Evolutionary conservation across 129 eudicot species (phyloP).

Genomic region (Logfia minima): DNA sequence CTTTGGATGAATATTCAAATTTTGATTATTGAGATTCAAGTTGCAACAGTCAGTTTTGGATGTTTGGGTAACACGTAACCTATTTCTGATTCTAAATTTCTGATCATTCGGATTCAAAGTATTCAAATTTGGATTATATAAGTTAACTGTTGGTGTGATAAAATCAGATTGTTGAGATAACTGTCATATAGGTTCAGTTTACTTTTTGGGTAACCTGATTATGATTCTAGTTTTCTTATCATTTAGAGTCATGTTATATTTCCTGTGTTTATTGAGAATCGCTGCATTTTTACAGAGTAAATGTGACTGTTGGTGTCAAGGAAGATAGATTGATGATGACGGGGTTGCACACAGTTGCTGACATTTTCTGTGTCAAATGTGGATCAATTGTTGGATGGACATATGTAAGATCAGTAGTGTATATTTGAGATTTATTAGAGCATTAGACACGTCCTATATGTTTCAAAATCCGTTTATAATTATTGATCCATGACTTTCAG

Average conservation of each 20-base stretch:
- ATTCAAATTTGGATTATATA: background rate
- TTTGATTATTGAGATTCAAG: background rate
- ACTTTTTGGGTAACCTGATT: background rate
- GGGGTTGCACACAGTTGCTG: slow-evolving; percentile 81
- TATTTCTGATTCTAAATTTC: background rate
- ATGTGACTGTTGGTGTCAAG: slow-evolving; percentile 51
- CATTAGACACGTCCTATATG: background rate
- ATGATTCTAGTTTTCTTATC: background rate
- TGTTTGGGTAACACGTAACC: background rate
- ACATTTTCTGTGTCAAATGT: slow-evolving; percentile 75
- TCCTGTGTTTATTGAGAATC: slow-evolving; percentile 7
- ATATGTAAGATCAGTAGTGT: slow-evolving; percentile 48
- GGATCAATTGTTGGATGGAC: slow-evolving; percentile 87
- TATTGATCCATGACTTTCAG: slow-evolving; percentile 32
- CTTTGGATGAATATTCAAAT: background rate
- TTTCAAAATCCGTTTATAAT: background rate
- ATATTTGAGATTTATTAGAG: background rate
- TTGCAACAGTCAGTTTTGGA: background rate
- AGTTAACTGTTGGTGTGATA: too few species aligned
- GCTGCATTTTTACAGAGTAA: slow-evolving; percentile 20
- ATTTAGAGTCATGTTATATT: slow-evolving; percentile 4
- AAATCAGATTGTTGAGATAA: background rate
- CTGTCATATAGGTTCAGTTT: background rate
- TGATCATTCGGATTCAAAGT: background rate
- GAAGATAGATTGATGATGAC: slow-evolving; percentile 85